Evolutionary conservation across 176 grass and related monocot genomes (phyloP), one percentile per base, ranked within the genome.

Genomic region (Cenchrus americanus): DNA sequence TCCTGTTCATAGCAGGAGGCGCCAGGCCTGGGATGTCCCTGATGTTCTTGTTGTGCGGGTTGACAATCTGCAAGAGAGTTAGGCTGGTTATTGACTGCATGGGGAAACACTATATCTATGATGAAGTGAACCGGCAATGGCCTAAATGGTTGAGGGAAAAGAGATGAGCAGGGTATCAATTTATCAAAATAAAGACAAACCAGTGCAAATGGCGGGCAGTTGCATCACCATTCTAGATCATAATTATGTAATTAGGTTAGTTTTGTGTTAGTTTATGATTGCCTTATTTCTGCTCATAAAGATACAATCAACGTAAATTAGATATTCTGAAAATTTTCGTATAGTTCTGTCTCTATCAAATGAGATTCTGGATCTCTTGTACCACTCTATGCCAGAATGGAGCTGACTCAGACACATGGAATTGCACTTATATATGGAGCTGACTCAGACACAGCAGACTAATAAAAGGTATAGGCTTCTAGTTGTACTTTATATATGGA

Each of bases 11-110:
- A n/a, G 92, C 93, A 32, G 96, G 96, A 77, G 96, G 96, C 14
- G 96, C 96, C 73, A 98, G 85, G 15, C 96, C 96, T 0, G 96
- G 96, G 73, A 98, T 98, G 24, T 98, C 93, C 85, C 79, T 79
- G 58, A 98, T 98, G 85, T 17, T 90, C 70, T 98, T 98, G 87
- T 98, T 98, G 61, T 84, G 86, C 11, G 96, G 96, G 52, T 92
- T 90, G 69, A 98, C 96, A 54, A 98, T 90, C 96, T 98, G 82
- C 11, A 65, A 80, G 37, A 69, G 83, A 44, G 22, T 58, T 13
- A 54, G 72, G 48, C n/a, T 55, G 10, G 10, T 80, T 70, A 87
- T 30, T 14, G 21, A 34, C 27, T 67, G 24, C 14, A 24, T 9
- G 71, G 71, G 46, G 59, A 70, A 76, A 22, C 52, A 37, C 34